These are phyloP conservation scores for Trypanosoma boissoni DNA, from an alignment of 208 protist species.

Conservation along the genomic window DNA sequence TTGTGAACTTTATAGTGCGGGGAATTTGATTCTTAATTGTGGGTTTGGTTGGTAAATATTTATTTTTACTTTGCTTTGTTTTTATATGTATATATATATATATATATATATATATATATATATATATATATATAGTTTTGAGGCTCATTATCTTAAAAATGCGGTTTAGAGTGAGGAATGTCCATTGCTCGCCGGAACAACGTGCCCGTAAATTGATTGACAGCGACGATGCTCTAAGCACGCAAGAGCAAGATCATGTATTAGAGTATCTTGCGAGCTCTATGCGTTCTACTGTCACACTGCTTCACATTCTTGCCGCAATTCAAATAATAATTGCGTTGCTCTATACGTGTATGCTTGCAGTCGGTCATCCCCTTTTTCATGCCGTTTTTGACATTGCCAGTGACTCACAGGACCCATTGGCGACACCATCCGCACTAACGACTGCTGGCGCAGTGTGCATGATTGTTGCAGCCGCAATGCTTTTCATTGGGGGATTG, in stretches of 20 bases:
- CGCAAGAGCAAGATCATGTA: conserved; percentile 65
- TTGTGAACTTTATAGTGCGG: background rate
- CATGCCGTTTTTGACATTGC: conserved; percentile 30
- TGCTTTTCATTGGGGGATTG: conserved; percentile 29
- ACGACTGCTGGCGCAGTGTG: conserved; percentile 18
- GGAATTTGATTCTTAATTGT: background rate
- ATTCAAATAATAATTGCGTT: conserved; percentile 49
- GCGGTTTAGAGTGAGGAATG: conserved; percentile 50
- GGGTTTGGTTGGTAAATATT: background rate
- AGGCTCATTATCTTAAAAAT: conserved; percentile 17
- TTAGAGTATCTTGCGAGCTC: conserved; percentile 52
- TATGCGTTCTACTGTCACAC: conserved; percentile 33
- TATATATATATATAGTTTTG: background rate
- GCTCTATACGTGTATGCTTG: conserved; percentile 49
- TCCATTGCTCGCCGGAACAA: conserved; percentile 17
- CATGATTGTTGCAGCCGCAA: conserved; percentile 21
- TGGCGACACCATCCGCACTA: conserved; percentile 8
- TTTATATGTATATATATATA: conserved; percentile 8
- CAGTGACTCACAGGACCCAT: background rate
- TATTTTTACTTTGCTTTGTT: background rate
- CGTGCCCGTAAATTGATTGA: conserved; percentile 34
- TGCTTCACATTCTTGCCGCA: conserved; percentile 43
- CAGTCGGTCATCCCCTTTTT: conserved; percentile 39
- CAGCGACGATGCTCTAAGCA: conserved; percentile 52
- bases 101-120: conserved; percentile 3